These are phyloP conservation scores for Sugiyamaella paludigena DNA, from an alignment of 1,139 yeast genomes.

Conservation along the genomic window DNA sequence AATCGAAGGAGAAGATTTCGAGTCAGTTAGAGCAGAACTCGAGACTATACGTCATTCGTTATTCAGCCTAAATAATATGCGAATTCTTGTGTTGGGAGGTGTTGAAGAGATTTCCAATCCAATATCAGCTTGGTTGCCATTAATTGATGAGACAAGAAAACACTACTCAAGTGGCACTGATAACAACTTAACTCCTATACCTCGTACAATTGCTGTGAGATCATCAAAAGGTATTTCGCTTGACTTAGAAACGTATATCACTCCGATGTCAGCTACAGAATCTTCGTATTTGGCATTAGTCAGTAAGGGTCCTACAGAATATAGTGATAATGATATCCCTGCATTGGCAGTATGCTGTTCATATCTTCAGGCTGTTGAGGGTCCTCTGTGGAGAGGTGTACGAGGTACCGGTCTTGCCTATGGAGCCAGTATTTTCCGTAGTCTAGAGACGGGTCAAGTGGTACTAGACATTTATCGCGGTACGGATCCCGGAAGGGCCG, in stretches of 20 bases:
- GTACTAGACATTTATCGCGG: conserved; percentile 75
- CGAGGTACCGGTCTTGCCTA: conserved; percentile 96
- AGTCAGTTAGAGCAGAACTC: conserved; percentile 51
- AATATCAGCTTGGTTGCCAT: conserved; percentile 58
- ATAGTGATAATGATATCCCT: conserved; percentile 63
- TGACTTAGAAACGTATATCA: conserved; percentile 56
- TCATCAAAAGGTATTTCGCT: conserved; percentile 59
- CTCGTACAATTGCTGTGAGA: conserved; percentile 54
- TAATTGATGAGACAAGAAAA: conserved; percentile 33
- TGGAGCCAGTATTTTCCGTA: conserved; percentile 66
- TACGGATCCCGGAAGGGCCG: conserved; percentile 74
- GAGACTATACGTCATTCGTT: conserved; percentile 56
- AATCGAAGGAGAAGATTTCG: conserved; percentile 46
- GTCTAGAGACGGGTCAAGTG: conserved; percentile 66
- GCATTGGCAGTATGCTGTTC: conserved; percentile 73
- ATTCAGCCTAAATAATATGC: conserved; percentile 59
- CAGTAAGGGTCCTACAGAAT: conserved; percentile 63
- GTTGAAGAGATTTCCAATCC: conserved; percentile 51
- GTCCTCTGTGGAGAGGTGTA: conserved; percentile 96
- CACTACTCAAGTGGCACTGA: not conserved
- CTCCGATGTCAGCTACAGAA: conserved; percentile 82
- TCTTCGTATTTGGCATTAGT: conserved; percentile 69
- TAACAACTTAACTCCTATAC: conserved; percentile 36
- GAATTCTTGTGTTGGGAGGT: conserved; percentile 72
- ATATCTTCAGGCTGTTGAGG: conserved; percentile 83